Base-by-base conservation (phyloP, 129 eudicot species). In the Chrysanthemum makinoi region DNA sequence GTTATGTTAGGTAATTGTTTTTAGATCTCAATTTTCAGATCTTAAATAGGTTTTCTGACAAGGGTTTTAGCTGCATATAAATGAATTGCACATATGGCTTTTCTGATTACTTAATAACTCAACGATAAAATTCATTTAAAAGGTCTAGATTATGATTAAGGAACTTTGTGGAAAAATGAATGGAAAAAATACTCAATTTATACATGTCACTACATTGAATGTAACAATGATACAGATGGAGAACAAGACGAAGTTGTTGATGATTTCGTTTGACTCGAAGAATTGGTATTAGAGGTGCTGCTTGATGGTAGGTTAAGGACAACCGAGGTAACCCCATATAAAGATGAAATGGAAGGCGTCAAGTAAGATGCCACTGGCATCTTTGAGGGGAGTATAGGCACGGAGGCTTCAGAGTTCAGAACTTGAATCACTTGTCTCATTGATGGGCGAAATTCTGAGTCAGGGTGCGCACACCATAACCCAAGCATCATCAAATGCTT, bases 401-500 rank as follows among this genome's bases (percentile, higher is more conserved):
- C 18, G 24, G 70, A 53, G 22, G 80, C 77, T 74, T 80, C 84
- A 46, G 50, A 69, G 35, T 63, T 75, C 5, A 80, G 80, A 17
- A 74, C 80, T 19, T 39, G 72, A 64, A 80, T 63, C 8, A 64
- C 84, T 44, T 80, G 80, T 65, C 73, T 74, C 2, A 80, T 75
- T 26, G 84, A 74, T 0, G 84, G 84, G 16, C 84, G 67, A 8
- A 53, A 48, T n/a, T 52, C 18, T 48, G 62, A 11, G 46, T 80
- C 80, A 14, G 84, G 84, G 44, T 80, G 76, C 51, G 63, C 80
- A 18, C 84, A 80, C 84, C 84, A 80, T 13, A 81, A 74, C 19
- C 85, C 78, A 0, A 81, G 43, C n/a, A 22, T 59, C 64, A 59
- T 22, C 2, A 59, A 59, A 59, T 15, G 39, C 1, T 59, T 24